Evolutionary conservation across 164 flowering plant species (phyloP), one percentile per base, ranked within the genome.

Genomic region (Protea cynaroides): DNA sequence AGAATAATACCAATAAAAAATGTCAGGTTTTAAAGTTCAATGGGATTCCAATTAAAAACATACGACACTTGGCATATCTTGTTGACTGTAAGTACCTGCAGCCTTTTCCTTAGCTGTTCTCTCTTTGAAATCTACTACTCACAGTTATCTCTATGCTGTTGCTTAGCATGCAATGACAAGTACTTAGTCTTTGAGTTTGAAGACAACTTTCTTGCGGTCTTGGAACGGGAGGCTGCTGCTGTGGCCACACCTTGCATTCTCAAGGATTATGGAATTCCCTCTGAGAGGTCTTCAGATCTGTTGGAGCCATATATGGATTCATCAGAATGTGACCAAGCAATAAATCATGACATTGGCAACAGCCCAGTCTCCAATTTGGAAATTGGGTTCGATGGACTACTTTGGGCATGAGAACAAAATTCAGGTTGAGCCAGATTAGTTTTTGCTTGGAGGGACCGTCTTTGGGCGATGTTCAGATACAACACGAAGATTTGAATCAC

Each of bases 161-260:
- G 21, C 58, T 62, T 76, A 93, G 97, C 90, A 50, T 90, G 96
- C 81, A 81, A 81, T 70, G 85, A 77, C 78, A 85, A 76, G 60
- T 89, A 89, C 74, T 69, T 94, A 7, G 83, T 87, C 37, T 94
- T 94, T 37, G 97, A 91, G 74, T 94, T 91, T 59, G 97, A 94
- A 75, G 97, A 87, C 79, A 88, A 89, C 67, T 89, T 81, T 65
- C 74, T 94, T 18, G 90, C 80, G 36, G 92, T 89, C 54, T 62
- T 94, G 72, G 96, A 87, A 65, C 78, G 93, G 49, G 90, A 91
- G 69, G 86, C 93, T 25, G 86, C 96, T 13, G 51, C 47, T 1
- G 74, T 75, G 40, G 85, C 96, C 63, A 83, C 91, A 22, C 49
- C 86, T 22, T 54, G 78, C 67, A 82, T 91, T 62, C 89, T 94